Evolutionary conservation across 345 rosid species (phyloP).

Genomic region (Combretum micranthum): DNA sequence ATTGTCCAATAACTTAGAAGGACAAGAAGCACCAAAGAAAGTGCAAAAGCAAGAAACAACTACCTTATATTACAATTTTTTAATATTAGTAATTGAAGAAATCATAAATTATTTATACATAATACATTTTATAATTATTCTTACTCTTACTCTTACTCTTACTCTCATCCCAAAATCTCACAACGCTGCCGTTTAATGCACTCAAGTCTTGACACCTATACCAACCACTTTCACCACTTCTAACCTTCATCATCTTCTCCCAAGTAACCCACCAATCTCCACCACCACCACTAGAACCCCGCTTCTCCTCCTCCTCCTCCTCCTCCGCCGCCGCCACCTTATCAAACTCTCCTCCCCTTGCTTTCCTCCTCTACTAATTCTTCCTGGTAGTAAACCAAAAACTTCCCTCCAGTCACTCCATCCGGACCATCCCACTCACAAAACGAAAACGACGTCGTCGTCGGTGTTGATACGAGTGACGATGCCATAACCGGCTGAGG

Average conservation of each 20-base stretch:
- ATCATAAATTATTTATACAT: no score
- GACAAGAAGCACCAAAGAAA: no score
- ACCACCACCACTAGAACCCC: neutral
- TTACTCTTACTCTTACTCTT: neutral
- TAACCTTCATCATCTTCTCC: slow-evolving; percentile 33
- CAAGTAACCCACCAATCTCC: slow-evolving; percentile 35
- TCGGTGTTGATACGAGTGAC: neutral
- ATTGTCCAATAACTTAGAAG: no score
- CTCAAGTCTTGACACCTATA: slow-evolving; percentile 53
- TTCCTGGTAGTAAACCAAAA: slow-evolving; percentile 32
- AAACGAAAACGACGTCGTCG: neutral
- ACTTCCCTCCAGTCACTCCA: slow-evolving; percentile 41
- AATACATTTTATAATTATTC: neutral
- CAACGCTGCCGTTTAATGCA: slow-evolving; percentile 60
- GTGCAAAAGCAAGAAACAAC: no score
- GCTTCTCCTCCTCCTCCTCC: slow-evolving; percentile 7
- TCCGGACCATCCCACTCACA: slow-evolving; percentile 4
- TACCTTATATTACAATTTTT: no score
- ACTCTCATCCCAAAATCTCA: slow-evolving; percentile 60
- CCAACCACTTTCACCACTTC: slow-evolving; percentile 43
- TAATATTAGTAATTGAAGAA: no score
- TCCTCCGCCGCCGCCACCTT: slow-evolving; percentile 5
- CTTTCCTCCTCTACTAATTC: neutral
- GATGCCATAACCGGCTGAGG: neutral
- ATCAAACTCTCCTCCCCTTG: slow-evolving; percentile 12